Evolutionary conservation across 495 filamentous ascomycete species (phyloP).

Genomic region (Corynascus novoguineensis): DNA sequence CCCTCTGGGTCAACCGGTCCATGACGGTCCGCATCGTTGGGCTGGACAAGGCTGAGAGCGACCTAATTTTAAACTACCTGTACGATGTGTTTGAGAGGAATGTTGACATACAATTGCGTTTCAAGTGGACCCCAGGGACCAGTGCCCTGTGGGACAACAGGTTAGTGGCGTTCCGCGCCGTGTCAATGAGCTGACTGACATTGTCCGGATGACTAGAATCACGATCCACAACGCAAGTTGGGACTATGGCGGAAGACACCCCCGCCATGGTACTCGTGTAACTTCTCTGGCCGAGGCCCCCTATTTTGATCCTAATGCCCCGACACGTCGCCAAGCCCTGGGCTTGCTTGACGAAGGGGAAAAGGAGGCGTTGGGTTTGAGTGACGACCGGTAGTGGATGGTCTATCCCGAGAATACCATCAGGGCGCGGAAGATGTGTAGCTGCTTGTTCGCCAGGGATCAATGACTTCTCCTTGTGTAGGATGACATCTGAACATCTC

Average conservation of each 20-base stretch:
- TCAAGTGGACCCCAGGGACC: slow-evolving; percentile 57
- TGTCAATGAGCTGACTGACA: neutral
- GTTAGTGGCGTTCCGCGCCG: slow-evolving; percentile 27
- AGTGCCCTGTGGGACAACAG: slow-evolving; percentile 62
- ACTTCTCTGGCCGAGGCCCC: slow-evolving; percentile 64
- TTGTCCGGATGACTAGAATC: slow-evolving; percentile 43
- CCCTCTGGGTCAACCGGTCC: slow-evolving; percentile 62
- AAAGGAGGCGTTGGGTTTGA: neutral
- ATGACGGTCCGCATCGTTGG: slow-evolving; percentile 63
- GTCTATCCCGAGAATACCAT: no score
- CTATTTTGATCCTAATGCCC: slow-evolving; percentile 53
- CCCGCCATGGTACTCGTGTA: slow-evolving; percentile 57
- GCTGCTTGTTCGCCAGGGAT: neutral
- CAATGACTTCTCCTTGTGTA: no score
- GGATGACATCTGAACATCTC: no score
- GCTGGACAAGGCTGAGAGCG: slow-evolving; percentile 59
- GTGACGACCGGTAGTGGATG: neutral
- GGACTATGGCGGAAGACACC: slow-evolving; percentile 60
- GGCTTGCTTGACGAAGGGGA: slow-evolving; percentile 31
- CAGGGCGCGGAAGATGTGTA: no score
- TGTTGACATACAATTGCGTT: slow-evolving; percentile 62
- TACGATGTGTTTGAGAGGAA: slow-evolving; percentile 61
- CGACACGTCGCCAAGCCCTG: slow-evolving; percentile 54
- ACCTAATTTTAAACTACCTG: slow-evolving; percentile 61
- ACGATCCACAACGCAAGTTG: slow-evolving; percentile 64